Base-by-base conservation (phyloP, 108 stramenopile species). In the Phaeodactylum tricornutum region DNA sequence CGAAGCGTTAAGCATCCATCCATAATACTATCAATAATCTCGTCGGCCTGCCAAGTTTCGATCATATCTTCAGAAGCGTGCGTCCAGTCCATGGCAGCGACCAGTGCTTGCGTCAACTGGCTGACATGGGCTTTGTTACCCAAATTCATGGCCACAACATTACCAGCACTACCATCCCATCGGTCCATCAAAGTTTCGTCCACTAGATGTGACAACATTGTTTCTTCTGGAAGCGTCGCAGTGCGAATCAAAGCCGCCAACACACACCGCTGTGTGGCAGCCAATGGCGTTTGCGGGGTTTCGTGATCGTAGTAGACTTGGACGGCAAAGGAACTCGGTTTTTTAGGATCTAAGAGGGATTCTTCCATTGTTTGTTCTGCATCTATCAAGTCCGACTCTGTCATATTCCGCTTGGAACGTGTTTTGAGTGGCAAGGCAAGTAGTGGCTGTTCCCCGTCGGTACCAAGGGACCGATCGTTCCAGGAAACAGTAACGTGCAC, bases 11-110 rank as follows among this genome's bases (percentile, higher is more conserved):
- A 22, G 3, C 37, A 7, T 23, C 58, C 64, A 24, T 67, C 58
- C 57, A 76, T 48, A 26, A 70, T 50, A 0, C 43, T 28, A 29
- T 68, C 50, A 4, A 77, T 57, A 36, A 65, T 61, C 19, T 37
- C 28, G 29, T 69, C 61, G 25, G 68, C 68, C 51, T 78, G 62
- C 19, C 50, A 36, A 7, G 43, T 23, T 14, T 61, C 55, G 35
- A 77, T 77, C 56, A 73, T 59, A 23, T 69, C 62, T 20, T 64
- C 58, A 19, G 56, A 60, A 14, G 71, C 56, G 46, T 67, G 72
- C 0, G 57, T 49, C 88, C 88, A 90, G 55, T 90, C 81, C 67
- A 90, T 72, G 19, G 79, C 84, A 32, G 77, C 71, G 38, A 90
- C 69, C 37, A 90, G 50, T 32, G 65, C 47, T 36, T 37, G 53